These are phyloP conservation scores for Brassica nigra DNA, from an alignment of 345 rosid genomes.

Conservation along the genomic window DNA sequence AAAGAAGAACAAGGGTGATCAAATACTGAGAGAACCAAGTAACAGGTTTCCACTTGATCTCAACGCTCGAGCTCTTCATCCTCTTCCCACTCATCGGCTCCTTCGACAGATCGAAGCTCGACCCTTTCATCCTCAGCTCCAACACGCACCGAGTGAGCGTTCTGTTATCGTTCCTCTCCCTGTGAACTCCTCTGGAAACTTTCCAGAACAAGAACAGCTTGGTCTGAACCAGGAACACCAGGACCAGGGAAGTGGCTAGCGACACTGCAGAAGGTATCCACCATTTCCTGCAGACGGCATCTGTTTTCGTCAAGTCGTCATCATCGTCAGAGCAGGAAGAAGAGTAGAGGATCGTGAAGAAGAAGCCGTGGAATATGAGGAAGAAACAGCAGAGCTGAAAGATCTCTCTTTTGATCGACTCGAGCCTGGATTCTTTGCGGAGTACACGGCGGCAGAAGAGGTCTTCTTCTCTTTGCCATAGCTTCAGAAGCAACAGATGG, in stretches of 20 bases:
- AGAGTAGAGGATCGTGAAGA: constrained; percentile 66
- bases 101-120: constrained; percentile 82
- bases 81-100: constrained; percentile 79
- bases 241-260: constrained; percentile 60
- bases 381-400: constrained; percentile 84
- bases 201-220: constrained; percentile 78
- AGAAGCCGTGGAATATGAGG: constrained; percentile 65
- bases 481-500: constrained; percentile 82
- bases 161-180: constrained; percentile 69
- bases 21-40: constrained; percentile 76
- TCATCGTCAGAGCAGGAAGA: constrained; percentile 48
- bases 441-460: constrained; percentile 54
- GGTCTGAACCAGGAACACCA: constrained; percentile 68
- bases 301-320: neutral
- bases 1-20: constrained; percentile 62
- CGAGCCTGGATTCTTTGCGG: constrained; percentile 65
- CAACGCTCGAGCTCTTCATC: constrained; percentile 94
- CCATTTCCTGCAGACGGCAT: constrained; percentile 64
- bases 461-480: constrained; percentile 93
- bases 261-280: constrained; percentile 75
- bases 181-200: constrained; percentile 64
- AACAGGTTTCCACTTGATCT: constrained; percentile 90
- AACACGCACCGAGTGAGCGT: constrained; percentile 70
- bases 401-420: constrained; percentile 75
- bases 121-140: constrained; percentile 95